phyloP scores from a whole-genome alignment of 2,329 filamentous ascomycete genomes.

The Alternaria triticina region DNA sequence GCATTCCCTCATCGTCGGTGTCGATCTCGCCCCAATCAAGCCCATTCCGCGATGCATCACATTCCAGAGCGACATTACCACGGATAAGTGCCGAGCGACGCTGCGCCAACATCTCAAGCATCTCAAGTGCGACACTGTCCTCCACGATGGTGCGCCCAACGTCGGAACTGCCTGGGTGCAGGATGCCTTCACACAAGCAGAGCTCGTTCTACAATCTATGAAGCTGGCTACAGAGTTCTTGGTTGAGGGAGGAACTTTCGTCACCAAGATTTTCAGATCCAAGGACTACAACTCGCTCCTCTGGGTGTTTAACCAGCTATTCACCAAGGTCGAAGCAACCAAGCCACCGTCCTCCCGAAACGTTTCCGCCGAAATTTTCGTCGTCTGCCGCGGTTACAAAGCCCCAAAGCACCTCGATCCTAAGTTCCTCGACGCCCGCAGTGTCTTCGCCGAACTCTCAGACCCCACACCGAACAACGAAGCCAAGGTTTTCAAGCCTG shows the following conservation, averaged over 20 bases:
- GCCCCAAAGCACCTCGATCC: conserved; percentile 93
- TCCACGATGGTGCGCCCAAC: conserved; percentile 97
- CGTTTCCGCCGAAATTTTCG: conserved; percentile 97
- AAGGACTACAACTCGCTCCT: conserved; percentile 96
- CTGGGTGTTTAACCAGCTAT: conserved; percentile 98
- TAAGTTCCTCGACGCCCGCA: conserved; percentile 84
- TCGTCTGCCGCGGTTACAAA: conserved; percentile 94
- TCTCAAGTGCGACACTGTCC: conserved; percentile 92
- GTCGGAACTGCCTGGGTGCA: conserved; percentile 98
- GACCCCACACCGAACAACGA: conserved; percentile 91
- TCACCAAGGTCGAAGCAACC: conserved; percentile 92
- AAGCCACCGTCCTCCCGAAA: conserved; percentile 96
- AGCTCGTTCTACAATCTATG: conserved; percentile 86
- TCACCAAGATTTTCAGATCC: conserved; percentile 96
- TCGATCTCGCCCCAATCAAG: conserved; percentile 95
- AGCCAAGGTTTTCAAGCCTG: conserved; percentile 96
- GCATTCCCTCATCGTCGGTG: conserved; percentile 88
- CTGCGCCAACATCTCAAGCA: conserved; percentile 90
- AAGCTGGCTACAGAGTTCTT: conserved; percentile 95
- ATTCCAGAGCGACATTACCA: conserved; percentile 98
- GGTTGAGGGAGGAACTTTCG: conserved; percentile 78
- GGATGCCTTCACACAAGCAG: conserved; percentile 97
- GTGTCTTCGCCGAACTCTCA: conserved; percentile 91
- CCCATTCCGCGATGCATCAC: conserved; percentile 91
- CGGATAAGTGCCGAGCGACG: conserved; percentile 91